A percentile compares a stretch with the other conserved stretches of the same genome.
Evolutionary conservation across 768 basidiomycete genomes (phyloP).

Genomic region (Kwoniella mangroviensis): DNA sequence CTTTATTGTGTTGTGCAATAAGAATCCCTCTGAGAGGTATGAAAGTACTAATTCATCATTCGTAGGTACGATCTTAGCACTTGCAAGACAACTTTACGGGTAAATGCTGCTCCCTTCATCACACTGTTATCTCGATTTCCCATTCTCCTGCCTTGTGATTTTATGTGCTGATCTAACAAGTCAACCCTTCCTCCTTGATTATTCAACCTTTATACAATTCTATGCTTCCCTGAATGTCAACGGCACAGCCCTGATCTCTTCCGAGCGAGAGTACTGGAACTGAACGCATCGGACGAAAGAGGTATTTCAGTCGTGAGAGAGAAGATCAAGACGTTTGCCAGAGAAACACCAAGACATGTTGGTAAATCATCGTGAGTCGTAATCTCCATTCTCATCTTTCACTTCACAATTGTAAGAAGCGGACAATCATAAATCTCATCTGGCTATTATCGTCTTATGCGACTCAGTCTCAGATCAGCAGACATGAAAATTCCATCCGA

Average conservation of each 20-base stretch:
- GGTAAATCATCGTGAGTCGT: constrained; percentile 53
- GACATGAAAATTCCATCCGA: no score
- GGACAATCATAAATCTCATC: not conserved
- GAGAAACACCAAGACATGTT: constrained; percentile 57
- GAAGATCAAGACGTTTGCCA: constrained; percentile 96
- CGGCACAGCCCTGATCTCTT: constrained; percentile 85
- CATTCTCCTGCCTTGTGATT: not conserved
- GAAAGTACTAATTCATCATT: no score
- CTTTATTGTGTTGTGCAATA: no score
- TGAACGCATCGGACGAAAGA: constrained; percentile 98
- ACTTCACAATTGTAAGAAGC: no score
- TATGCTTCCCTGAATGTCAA: no score
- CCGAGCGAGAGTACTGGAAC: constrained; percentile 85
- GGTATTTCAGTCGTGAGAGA: constrained; percentile 96
- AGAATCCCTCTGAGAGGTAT: no score
- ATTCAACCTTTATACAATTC: no score
- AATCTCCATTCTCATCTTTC: not conserved
- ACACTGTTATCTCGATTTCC: not conserved
- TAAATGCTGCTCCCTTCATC: constrained; percentile 57
- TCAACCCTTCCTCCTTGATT: no score
- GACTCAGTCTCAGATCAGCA: no score
- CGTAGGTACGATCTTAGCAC: constrained; percentile 82
- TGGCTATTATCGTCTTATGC: not conserved
- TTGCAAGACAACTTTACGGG: constrained; percentile 94
- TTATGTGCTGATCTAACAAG: not conserved